Percentiles rank a stretch among this genome's conserved stretches.
Evolutionary conservation across 495 filamentous ascomycete species (phyloP).

Genomic region (Zalerion maritima): DNA sequence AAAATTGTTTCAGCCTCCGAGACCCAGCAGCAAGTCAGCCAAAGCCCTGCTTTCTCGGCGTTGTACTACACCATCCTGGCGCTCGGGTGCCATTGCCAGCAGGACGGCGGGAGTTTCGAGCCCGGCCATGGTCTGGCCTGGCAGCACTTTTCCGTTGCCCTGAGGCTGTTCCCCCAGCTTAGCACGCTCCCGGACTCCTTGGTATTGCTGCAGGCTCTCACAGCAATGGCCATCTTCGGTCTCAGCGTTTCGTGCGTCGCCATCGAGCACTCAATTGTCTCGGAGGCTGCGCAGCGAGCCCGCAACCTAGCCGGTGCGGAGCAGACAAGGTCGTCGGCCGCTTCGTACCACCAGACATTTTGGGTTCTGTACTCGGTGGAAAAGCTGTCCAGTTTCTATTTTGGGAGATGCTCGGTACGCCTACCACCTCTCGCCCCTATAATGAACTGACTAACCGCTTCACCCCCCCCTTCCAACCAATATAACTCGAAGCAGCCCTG

Average conservation of each 20-base stretch:
- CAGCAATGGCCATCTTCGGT: conserved; percentile 15
- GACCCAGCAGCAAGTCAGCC: conserved; percentile 1
- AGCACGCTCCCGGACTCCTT: conserved; percentile 12
- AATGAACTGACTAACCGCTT: background rate
- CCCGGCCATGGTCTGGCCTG: conserved; percentile 21
- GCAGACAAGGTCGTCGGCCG: conserved; percentile 4
- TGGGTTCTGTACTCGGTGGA: conserved; percentile 25
- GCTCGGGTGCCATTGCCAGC: conserved; percentile 19
- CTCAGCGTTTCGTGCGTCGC: conserved; percentile 18
- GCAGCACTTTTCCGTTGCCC: conserved; percentile 17
- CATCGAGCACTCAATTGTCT: conserved; percentile 18
- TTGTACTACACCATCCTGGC: conserved; percentile 24
- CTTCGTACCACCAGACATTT: conserved; percentile 13
- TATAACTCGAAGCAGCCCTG: conserved; percentile 2
- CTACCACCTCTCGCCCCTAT: conserved; percentile 1
- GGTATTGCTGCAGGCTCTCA: conserved; percentile 14
- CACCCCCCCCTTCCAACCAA: background rate
- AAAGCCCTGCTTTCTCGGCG: conserved; percentile 14
- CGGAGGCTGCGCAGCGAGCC: conserved; percentile 19
- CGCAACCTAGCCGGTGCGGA: conserved; percentile 14
- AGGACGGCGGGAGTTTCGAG: conserved; percentile 19
- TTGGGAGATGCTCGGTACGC: conserved; percentile 19
- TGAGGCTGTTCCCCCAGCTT: conserved; percentile 14
- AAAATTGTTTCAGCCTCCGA: conserved; percentile 8
- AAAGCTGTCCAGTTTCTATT: conserved; percentile 17